Conservation (phyloP, 106 monocot species). For the Posidonia australis region DNA sequence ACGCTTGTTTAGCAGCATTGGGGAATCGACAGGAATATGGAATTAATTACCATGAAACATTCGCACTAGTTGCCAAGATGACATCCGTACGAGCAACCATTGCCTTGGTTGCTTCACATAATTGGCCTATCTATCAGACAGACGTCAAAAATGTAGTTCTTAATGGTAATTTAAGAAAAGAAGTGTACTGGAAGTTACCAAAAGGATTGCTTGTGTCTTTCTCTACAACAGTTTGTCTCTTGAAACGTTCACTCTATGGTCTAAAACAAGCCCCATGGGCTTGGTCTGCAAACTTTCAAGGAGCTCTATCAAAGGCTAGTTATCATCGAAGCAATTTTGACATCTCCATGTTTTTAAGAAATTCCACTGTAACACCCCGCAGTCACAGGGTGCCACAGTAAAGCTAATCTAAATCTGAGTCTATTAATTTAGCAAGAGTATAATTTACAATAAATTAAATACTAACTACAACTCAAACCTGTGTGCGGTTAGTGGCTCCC, state of each 20-base stretch:
- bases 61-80: background rate
- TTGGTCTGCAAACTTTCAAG: conserved; percentile 6
- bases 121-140: background rate
- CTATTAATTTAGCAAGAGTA: too few relatives aligned
- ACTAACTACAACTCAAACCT: too few relatives aligned
- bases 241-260: too few relatives aligned
- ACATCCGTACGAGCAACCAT: background rate
- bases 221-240: background rate
- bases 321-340: background rate
- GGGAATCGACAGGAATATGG: background rate
- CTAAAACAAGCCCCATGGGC: conserved; percentile 1
- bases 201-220: background rate
- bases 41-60: background rate
- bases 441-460: too few relatives aligned
- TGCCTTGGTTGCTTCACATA: background rate
- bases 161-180: background rate
- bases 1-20: background rate
- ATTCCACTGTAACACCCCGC: too few relatives aligned
- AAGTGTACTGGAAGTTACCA: background rate
- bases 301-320: background rate
- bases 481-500: too few relatives aligned
- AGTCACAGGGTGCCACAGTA: too few relatives aligned
- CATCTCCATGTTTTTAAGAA: background rate
- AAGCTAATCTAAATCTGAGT: too few relatives aligned
- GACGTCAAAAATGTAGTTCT: conserved; percentile 8